Percentiles rank a stretch among this genome's conserved stretches.
Conservation (phyloP, 1,284 basidiomycete species). For the Athelia sp. region DNA sequence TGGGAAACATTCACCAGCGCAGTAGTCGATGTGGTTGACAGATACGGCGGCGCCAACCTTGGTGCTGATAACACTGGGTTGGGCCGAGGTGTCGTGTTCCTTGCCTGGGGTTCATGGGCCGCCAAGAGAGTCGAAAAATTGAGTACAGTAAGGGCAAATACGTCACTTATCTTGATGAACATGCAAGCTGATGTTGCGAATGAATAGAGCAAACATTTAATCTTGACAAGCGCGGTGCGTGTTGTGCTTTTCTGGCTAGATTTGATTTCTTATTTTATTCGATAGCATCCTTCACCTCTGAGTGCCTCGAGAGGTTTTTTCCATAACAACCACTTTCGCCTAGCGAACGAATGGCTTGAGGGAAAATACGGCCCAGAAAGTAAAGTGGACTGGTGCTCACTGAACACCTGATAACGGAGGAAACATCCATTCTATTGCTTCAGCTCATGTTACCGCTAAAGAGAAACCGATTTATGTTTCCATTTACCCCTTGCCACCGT, state of each 20-base stretch:
- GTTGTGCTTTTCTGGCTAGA: neutral
- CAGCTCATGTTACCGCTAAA: no score
- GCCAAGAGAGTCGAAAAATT: constrained; percentile 80
- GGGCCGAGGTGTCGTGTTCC: constrained; percentile 76
- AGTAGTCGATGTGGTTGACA: constrained; percentile 64
- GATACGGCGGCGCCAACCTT: constrained; percentile 75
- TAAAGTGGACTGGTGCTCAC: constrained; percentile 72
- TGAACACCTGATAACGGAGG: constrained; percentile 18
- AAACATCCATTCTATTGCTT: neutral
- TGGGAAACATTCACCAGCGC: constrained; percentile 80
- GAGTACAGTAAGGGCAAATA: constrained; percentile 51
- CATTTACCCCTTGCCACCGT: no score
- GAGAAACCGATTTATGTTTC: no score
- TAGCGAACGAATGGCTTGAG: constrained; percentile 81
- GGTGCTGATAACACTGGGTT: constrained; percentile 41
- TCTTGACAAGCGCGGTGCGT: constrained; percentile 76
- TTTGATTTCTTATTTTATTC: constrained; percentile 11
- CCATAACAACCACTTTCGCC: constrained; percentile 87
- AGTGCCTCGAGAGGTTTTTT: constrained; percentile 84
- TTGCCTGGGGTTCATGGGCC: constrained; percentile 90
- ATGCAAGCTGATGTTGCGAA: neutral
- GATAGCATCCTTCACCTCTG: constrained; percentile 77
- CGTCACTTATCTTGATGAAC: constrained; percentile 1
- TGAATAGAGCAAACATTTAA: constrained; percentile 74
- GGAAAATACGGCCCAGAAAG: constrained; percentile 67